Evolutionary conservation across 306 rosid species (phyloP).

Genomic region (Aeschynomene evenia): DNA sequence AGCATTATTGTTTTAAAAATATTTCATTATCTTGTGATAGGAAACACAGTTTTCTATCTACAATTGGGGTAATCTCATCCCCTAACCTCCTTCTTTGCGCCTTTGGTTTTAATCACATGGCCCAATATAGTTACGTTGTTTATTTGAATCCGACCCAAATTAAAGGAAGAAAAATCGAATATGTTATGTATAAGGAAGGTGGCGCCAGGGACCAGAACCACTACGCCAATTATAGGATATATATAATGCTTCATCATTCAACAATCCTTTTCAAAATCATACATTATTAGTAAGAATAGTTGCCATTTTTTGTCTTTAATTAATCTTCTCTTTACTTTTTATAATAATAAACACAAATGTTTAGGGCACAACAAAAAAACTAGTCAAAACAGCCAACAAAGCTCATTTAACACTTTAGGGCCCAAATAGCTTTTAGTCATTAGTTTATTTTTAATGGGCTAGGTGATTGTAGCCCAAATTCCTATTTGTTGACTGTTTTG

Average conservation of each 20-base stretch:
- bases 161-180: not conserved
- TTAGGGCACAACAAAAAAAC: too few relatives aligned
- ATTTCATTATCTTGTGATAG: too few relatives aligned
- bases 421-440: too few relatives aligned
- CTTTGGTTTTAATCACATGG: slow-evolving; percentile 1
- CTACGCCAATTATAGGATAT: slow-evolving; percentile 20
- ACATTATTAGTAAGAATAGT: not conserved
- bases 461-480: too few relatives aligned
- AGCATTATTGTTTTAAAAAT: too few relatives aligned
- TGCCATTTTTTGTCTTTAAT: not conserved
- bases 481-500: too few relatives aligned
- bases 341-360: too few relatives aligned
- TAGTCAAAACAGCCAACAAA: too few relatives aligned
- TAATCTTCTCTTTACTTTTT: not conserved
- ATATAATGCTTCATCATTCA: not conserved
- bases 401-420: too few relatives aligned
- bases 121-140: not conserved
- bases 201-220: slow-evolving; percentile 24
- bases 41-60: not conserved
- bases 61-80: not conserved
- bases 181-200: not conserved
- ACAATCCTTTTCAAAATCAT: slow-evolving; percentile 5
- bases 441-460: too few relatives aligned
- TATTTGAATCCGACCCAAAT: too few relatives aligned
- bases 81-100: not conserved